Evolutionary conservation across 1,284 basidiomycete species (phyloP).

Genomic region (Pyrrhoderma lamaoense): DNA sequence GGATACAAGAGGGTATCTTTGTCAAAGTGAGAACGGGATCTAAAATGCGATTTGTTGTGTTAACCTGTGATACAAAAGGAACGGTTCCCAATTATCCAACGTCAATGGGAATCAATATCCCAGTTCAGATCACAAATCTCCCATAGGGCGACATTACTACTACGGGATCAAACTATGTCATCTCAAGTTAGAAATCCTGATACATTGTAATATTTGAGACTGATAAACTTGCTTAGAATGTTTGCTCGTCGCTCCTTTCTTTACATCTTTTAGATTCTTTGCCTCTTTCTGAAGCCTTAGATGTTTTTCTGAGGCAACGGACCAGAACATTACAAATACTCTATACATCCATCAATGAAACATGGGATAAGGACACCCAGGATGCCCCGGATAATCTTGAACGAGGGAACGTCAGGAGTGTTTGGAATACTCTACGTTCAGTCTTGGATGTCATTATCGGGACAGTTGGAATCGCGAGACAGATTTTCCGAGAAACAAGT

Average conservation of each 20-base stretch:
- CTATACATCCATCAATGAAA: conserved; percentile 31
- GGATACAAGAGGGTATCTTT: conserved; percentile 57
- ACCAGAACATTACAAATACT: conserved; percentile 52
- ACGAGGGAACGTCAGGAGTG: conserved; percentile 16
- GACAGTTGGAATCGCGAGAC: conserved; percentile 48
- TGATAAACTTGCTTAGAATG: conserved; percentile 39
- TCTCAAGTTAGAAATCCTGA: conserved; percentile 35
- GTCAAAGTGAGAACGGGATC: conserved; percentile 47
- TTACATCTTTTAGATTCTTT: conserved; percentile 80
- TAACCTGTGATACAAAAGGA: conserved; percentile 35
- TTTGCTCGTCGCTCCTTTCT: conserved; percentile 69
- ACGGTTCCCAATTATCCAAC: conserved; percentile 76
- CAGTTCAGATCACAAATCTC: conserved; percentile 82
- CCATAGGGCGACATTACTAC: conserved; percentile 68
- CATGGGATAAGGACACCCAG: conserved; percentile 9
- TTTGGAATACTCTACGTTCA: conserved; percentile 44
- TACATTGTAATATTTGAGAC: conserved; percentile 6
- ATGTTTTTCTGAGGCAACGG: conserved; percentile 66
- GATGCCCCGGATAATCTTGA: conserved; percentile 3
- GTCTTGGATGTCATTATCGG: conserved; percentile 47
- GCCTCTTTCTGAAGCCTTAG: conserved; percentile 64
- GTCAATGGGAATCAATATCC: conserved; percentile 83
- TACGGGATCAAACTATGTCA: conserved; percentile 50
- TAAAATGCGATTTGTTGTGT: neutral
- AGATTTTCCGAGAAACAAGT: conserved; percentile 38